Conservation (phyloP, 768 basidiomycete genomes). For the Termitomyces sp. region DNA sequence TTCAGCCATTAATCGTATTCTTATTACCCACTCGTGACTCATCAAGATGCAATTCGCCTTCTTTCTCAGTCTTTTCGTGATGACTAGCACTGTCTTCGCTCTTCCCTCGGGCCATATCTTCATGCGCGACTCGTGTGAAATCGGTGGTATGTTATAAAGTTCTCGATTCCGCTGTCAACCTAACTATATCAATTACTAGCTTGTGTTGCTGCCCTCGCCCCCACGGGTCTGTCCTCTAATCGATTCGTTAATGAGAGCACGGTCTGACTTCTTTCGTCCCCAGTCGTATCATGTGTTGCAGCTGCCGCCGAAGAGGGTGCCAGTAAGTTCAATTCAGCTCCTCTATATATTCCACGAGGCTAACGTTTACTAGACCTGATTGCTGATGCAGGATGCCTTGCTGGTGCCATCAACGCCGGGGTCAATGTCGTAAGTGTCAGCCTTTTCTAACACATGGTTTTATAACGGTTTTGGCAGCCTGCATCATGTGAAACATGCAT, state of each 20-base stretch:
- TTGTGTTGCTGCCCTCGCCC: slow-evolving; percentile 14
- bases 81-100: slow-evolving; percentile 7
- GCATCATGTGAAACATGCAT: slow-evolving; percentile 10
- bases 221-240: neutral
- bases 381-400: slow-evolving; percentile 11
- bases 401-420: slow-evolving; percentile 6
- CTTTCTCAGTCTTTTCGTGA: slow-evolving; percentile 3
- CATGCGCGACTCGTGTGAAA: slow-evolving; percentile 9
- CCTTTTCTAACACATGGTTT: neutral
- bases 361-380: slow-evolving; percentile 4
- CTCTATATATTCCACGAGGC: neutral
- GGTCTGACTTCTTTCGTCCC: neutral
- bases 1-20: neutral
- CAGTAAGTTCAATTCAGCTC: neutral
- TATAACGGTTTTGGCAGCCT: neutral
- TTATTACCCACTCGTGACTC: neutral
- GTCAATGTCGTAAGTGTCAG: slow-evolving; percentile 4
- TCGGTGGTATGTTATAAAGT: slow-evolving; percentile 3
- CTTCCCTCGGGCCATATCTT: slow-evolving; percentile 9
- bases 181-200: neutral
- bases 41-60: slow-evolving; percentile 12
- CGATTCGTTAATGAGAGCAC: neutral
- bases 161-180: neutral
- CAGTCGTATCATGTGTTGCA: slow-evolving; percentile 7
- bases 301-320: slow-evolving; percentile 12